Base-by-base conservation (phyloP, 768 basidiomycete species). In the Mycena pura region DNA sequence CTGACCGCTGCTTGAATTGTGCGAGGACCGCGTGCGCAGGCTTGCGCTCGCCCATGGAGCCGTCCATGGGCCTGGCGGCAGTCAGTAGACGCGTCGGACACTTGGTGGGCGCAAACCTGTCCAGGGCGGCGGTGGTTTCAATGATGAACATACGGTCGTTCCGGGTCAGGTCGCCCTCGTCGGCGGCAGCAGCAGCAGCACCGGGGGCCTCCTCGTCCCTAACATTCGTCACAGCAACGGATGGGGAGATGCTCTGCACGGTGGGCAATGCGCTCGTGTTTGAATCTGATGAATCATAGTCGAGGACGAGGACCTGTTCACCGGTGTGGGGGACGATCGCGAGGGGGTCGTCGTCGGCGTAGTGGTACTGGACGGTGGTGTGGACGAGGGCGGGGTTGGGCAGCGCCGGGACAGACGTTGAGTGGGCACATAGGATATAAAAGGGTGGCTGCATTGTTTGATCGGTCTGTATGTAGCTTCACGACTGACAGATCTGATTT, bases 311-410 rank as follows among this genome's bases (percentile, higher is more conserved):
- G 22, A 94, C 86, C 66, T 89, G 89, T 71, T 92, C 91, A 50
- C 84, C 80, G 11, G 82, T 78, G 32, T 78, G 82, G 5, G 90
- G 87, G 38, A 92, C 74, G 13, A 93, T 74, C 11, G 84, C 74
- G n/a, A 85, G 73, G 3, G 91, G 87, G 0, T 88, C 81, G 69
- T 95, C 93, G 67, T 95, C 91, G 19, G 85, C 83, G 69, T 91
- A 94, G 67, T 91, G 89, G 71, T 93, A 93, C 66, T 93, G 89
- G 17, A 95, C 87, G 40, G 78, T 76, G 5, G 91, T 90, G 69
- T 94, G 92, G 11, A 82, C 75, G 48, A 91, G 78, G n/a, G 81
- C 76, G 27, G 77, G 77, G 28, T 78, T 80, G 2, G 89, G 85
- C n/a, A n/a, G n/a, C n/a, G n/a, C n/a, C n/a, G n/a, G n/a, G n/a